Evolutionary conservation across 306 rosid species (phyloP), one percentile per base, ranked within the genome.

Genomic region (Prunus mira): DNA sequence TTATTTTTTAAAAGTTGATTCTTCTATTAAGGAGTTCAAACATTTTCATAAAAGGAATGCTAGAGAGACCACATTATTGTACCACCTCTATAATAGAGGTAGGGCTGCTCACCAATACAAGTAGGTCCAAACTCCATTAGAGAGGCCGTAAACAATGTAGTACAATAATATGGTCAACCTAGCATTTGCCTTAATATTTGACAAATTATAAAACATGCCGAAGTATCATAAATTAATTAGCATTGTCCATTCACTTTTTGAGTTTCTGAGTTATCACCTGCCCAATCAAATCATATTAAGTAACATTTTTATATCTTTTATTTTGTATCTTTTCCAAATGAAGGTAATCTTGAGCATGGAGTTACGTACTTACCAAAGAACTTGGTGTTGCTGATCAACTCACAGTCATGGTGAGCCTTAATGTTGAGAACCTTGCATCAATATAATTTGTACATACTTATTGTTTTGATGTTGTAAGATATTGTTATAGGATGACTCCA

Each of bases 291-390:
- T 46, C 38, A 12, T 45, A 38, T 9, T 50, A n/a, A 20, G 63
- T 27, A 19, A 27, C 17, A 12, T 41, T 5, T 3, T 25, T 27
- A 49, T 38, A 51, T 4, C 24, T 17, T 62, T 25, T 74, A 30
- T 81, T 84, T 79, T 84, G 46, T 25, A 12, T 78, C 72, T 56
- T 73, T 81, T 74, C 81, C 63, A 20, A 72, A 68, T 85, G 89
- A 85, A 92, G 98, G 98, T 80, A 89, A 88, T 86, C 75, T 82
- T 69, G 84, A 61, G 67, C 57, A 63, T 71, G 91, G 91, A 81
- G 83, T 76, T 60, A 89, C 86, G 67, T 76, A 79, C 80, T 83
- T 86, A 61, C 91, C 93, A 30, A 86, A 81, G 72, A 86, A 68
- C 77, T 80, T 94, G 69, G 80, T 87, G 60, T 74, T 69, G 2